Conservation (phyloP, 306 rosid genomes). For the Datisca glomerata region DNA sequence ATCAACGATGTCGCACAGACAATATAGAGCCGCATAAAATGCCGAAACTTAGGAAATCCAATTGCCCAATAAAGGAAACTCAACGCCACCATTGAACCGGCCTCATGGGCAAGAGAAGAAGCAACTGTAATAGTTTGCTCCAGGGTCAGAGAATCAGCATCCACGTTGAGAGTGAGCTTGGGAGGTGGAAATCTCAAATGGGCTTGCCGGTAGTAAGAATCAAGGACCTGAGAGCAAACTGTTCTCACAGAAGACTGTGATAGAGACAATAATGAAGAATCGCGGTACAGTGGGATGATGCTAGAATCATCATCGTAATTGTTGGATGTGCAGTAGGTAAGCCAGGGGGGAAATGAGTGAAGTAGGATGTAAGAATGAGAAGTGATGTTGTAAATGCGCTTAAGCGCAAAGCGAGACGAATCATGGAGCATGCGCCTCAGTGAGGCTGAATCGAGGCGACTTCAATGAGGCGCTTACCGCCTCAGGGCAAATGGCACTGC, state of each 20-base stretch:
- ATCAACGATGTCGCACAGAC: slow-evolving; percentile 45
- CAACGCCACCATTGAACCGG: slow-evolving; percentile 66
- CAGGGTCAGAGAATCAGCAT: slow-evolving; percentile 35
- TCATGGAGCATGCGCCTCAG: too few species aligned
- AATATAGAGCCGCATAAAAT: slow-evolving; percentile 60
- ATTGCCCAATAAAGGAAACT: slow-evolving; percentile 71
- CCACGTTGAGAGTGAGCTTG: slow-evolving; percentile 34
- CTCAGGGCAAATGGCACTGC: too few species aligned
- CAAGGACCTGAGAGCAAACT: slow-evolving; percentile 45
- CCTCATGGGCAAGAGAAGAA: slow-evolving; percentile 58
- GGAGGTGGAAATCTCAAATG: slow-evolving; percentile 29
- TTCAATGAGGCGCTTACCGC: too few species aligned
- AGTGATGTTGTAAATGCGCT: too few species aligned
- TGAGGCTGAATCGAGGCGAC: too few species aligned
- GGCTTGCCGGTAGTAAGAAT: slow-evolving; percentile 37
- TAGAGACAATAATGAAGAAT: slow-evolving; percentile 15
- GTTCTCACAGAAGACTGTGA: slow-evolving; percentile 32
- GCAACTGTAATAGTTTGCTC: slow-evolving; percentile 56
- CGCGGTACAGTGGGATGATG: slow-evolving; percentile 9
- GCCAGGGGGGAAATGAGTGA: too few species aligned
- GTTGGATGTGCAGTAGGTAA: slow-evolving; percentile 16
- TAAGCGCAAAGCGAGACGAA: too few species aligned
- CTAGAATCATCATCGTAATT: slow-evolving; percentile 6
- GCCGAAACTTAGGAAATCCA: slow-evolving; percentile 42
- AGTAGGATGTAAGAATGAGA: too few species aligned